These are phyloP conservation scores for Dothistroma septosporum DNA, from an alignment of 2,329 filamentous ascomycete genomes.

Conservation along the genomic window DNA sequence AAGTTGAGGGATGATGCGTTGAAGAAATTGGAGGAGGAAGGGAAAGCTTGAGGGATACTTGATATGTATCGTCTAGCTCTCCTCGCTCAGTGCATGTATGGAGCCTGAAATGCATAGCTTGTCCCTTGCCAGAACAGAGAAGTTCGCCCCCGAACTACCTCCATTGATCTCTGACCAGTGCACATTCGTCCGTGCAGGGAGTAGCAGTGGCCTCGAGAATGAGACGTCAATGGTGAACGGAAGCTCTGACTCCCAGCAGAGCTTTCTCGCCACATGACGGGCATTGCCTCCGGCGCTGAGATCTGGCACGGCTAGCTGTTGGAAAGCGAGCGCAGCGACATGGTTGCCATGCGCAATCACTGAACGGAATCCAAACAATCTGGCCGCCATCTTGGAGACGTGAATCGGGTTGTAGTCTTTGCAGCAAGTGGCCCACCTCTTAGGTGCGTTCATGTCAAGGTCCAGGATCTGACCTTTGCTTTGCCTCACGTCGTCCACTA, in stretches of 20 bases:
- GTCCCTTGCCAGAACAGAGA: not conserved
- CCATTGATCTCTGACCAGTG: not conserved
- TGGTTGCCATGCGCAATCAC: slow-evolving; percentile 23
- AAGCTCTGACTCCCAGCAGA: slow-evolving; percentile 6
- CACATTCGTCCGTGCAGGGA: slow-evolving; percentile 4
- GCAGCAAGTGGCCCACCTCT: slow-evolving; percentile 15
- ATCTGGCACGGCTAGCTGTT: slow-evolving; percentile 1
- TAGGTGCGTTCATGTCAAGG: slow-evolving; percentile 11
- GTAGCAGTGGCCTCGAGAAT: slow-evolving; percentile 12
- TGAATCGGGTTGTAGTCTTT: slow-evolving; percentile 25
- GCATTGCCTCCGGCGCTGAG: not conserved
- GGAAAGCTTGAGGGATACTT: not conserved
- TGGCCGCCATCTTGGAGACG: slow-evolving; percentile 12
- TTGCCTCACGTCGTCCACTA: not conserved
- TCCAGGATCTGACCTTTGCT: not conserved
- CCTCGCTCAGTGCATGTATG: not conserved
- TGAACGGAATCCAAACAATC: slow-evolving; percentile 17
- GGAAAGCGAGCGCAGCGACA: slow-evolving; percentile 14
- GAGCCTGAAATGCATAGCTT: not conserved
- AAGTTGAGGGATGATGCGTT: not conserved
- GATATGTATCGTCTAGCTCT: not conserved
- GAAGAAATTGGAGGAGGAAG: not conserved
- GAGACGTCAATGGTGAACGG: slow-evolving; percentile 8
- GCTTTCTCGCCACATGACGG: not conserved
- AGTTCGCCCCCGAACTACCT: not conserved